These are phyloP conservation scores for Candida nitratophila DNA, from an alignment of 805 yeast genomes.

Conservation along the genomic window DNA sequence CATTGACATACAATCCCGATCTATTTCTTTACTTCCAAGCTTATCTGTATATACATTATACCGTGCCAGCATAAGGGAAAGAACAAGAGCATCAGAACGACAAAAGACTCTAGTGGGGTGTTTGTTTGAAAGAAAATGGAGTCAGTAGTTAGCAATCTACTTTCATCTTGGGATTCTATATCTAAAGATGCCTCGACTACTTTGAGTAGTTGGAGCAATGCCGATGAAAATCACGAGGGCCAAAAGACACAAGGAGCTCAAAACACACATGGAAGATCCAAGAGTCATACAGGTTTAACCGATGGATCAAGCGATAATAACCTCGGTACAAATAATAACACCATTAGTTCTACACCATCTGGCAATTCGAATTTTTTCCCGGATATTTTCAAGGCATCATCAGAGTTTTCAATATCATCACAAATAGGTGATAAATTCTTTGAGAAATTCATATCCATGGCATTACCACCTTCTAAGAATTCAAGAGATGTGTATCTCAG, in stretches of 20 bases:
- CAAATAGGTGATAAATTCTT: constrained; percentile 59
- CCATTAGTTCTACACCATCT: too few relatives aligned
- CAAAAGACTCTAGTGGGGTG: too few relatives aligned
- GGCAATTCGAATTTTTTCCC: constrained; percentile 2
- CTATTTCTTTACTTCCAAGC: too few relatives aligned
- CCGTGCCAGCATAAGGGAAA: too few relatives aligned
- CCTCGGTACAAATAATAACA: too few relatives aligned
- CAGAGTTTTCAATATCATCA: constrained; percentile 18
- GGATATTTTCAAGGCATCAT: constrained; percentile 1
- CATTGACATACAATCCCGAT: too few relatives aligned
- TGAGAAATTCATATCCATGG: constrained; percentile 65
- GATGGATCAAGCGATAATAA: background rate
- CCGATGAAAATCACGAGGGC: background rate
- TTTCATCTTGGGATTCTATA: constrained; percentile 20
- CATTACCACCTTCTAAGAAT: constrained; percentile 57
- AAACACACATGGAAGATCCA: too few relatives aligned
- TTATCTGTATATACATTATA: too few relatives aligned
- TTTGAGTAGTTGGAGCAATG: background rate
- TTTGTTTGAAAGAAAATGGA: constrained; percentile 12
- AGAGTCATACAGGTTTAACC: background rate
- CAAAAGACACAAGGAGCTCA: background rate
- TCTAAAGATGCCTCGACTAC: constrained; percentile 7
- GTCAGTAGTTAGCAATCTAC: constrained; percentile 21
- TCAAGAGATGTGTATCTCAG: constrained; percentile 32
- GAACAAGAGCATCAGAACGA: too few relatives aligned